phyloP scores from a whole-genome alignment of 192 early-diverging fungal genomes.

The Umbelopsis isabellina region DNA sequence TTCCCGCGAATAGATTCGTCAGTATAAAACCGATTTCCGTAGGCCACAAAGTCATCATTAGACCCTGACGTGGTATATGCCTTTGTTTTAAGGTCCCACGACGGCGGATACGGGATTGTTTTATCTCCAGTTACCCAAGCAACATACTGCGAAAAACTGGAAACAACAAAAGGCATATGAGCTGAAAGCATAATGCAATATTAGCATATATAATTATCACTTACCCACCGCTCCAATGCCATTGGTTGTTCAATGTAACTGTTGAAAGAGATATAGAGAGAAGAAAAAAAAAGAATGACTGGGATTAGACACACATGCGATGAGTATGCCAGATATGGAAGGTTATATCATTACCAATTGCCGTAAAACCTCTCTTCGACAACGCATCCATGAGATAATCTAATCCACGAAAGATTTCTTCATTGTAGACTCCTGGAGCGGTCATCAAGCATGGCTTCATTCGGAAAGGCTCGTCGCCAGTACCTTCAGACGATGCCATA shows the following conservation, averaged over 20 bases:
- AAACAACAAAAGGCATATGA: neutral
- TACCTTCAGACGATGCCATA: conserved; percentile 67
- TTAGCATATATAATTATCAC: neutral
- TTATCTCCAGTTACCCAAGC: conserved; percentile 53
- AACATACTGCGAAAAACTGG: conserved; percentile 58
- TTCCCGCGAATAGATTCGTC: conserved; percentile 33
- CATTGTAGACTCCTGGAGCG: conserved; percentile 55
- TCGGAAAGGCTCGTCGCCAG: conserved; percentile 52
- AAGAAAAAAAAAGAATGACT: neutral
- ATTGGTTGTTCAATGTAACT: conserved; percentile 63
- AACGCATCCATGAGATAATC: conserved; percentile 68
- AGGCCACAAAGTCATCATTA: conserved; percentile 49
- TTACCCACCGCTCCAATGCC: conserved; percentile 76
- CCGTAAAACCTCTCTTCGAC: conserved; percentile 55
- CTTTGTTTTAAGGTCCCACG: conserved; percentile 19
- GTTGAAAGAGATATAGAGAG: neutral
- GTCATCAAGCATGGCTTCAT: conserved; percentile 63
- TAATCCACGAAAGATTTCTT: conserved; percentile 60
- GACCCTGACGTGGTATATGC: conserved; percentile 29
- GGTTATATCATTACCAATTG: conserved; percentile 39
- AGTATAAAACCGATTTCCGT: conserved; percentile 53
- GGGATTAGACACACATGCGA: neutral
- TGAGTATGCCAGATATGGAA: no score
- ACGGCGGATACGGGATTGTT: conserved; percentile 58
- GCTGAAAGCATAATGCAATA: neutral